Evolutionary conservation across 805 yeast species (phyloP).

Genomic region (Yarrowia sp.): DNA sequence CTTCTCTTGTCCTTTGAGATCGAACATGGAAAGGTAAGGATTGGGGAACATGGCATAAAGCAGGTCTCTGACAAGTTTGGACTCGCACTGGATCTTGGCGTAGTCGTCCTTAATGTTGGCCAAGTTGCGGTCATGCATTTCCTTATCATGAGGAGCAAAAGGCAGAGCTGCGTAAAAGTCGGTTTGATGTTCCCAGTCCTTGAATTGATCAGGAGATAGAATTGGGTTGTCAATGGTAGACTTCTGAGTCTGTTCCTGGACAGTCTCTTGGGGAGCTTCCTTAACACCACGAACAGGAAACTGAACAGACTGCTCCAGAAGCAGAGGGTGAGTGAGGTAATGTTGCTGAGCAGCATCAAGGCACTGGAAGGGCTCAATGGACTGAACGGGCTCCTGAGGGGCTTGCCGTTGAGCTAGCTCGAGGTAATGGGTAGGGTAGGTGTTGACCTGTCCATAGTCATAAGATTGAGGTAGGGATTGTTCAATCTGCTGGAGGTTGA

Average conservation of each 20-base stretch:
- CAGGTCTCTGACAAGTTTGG: not conserved
- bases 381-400: not conserved
- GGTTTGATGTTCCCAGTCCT: not conserved
- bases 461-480: no score
- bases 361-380: not conserved
- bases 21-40: not conserved
- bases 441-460: no score
- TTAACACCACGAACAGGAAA: not conserved
- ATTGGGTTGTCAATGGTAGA: not conserved
- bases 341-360: not conserved
- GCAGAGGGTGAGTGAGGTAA: not conserved
- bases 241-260: not conserved
- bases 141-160: not conserved
- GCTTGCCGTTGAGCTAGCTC: no score
- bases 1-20: not conserved
- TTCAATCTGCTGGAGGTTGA: no score
- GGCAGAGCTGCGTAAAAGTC: not conserved
- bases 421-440: no score
- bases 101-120: not conserved
- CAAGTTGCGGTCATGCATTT: no score
- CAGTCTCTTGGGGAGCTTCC: not conserved
- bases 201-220: not conserved
- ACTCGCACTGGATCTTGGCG: not conserved
- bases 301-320: not conserved
- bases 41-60: not conserved